A percentile compares a stretch with the other conserved stretches of the same genome.
These are phyloP conservation scores for Penicillium sumatraense DNA, from an alignment of 2,329 filamentous ascomycete genomes.

Conservation along the genomic window DNA sequence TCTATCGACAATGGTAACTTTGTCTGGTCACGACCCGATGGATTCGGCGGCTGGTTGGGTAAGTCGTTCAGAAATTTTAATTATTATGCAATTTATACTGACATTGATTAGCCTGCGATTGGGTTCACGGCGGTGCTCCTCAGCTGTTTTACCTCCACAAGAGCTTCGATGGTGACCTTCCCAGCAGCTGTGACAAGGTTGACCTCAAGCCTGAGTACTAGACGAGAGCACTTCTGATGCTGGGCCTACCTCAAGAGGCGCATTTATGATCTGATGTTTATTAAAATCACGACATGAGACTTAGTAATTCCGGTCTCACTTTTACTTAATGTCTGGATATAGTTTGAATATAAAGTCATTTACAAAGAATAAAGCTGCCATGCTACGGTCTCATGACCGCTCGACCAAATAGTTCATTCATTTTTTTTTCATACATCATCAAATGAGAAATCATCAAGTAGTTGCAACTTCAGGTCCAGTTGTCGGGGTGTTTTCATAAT, in stretches of 20 bases:
- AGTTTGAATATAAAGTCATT: background rate
- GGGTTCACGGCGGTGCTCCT: constrained; percentile 45
- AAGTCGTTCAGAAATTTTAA: constrained; percentile 19
- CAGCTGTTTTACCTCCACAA: constrained; percentile 45
- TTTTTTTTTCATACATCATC: constrained; percentile 18
- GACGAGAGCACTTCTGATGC: background rate
- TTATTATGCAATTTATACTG: constrained; percentile 2
- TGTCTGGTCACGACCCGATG: constrained; percentile 32
- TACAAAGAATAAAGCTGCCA: background rate
- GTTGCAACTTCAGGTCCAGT: constrained; percentile 6
- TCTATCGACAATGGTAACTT: constrained; percentile 32
- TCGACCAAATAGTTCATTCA: constrained; percentile 2
- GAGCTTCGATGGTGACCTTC: constrained; percentile 27
- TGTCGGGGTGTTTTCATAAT: constrained; percentile 41
- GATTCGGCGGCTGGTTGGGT: constrained; percentile 47
- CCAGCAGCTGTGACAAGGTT: constrained; percentile 41
- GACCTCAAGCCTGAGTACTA: constrained; percentile 32
- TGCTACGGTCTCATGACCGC: constrained; percentile 2
- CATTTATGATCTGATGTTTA: background rate
- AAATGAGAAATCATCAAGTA: constrained; percentile 5
- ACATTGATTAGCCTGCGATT: constrained; percentile 41
- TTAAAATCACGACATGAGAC: background rate
- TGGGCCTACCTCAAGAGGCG: background rate
- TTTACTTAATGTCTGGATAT: background rate
- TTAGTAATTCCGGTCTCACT: background rate